Conservation (phyloP, 345 rosid genomes). For the Salix dunnii region DNA sequence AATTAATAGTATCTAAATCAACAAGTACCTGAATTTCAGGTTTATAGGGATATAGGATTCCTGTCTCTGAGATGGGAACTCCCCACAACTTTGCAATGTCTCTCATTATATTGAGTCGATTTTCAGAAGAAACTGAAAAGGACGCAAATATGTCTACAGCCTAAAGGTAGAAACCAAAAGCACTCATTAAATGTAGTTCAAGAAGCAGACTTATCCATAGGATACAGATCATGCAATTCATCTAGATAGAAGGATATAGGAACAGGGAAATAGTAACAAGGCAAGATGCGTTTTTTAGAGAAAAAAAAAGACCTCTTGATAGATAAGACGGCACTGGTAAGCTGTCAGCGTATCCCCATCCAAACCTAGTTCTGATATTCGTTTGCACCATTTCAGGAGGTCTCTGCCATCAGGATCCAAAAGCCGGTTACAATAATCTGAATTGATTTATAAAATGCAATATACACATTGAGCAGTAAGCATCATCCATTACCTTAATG, state of each 20-base stretch:
- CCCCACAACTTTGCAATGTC: slow-evolving; percentile 63
- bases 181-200: background rate
- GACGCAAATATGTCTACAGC: slow-evolving; percentile 79
- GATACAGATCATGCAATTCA: background rate
- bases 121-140: slow-evolving; percentile 48
- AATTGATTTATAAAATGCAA: background rate
- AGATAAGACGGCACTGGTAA: slow-evolving; percentile 47
- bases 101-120: slow-evolving; percentile 45
- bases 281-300: background rate
- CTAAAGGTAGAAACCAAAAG: slow-evolving; percentile 36
- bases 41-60: slow-evolving; percentile 45
- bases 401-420: slow-evolving; percentile 58
- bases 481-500: slow-evolving; percentile 49
- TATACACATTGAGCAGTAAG: background rate
- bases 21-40: slow-evolving; percentile 72
- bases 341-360: slow-evolving; percentile 36
- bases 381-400: slow-evolving; percentile 90
- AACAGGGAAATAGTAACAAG: background rate
- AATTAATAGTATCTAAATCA: slow-evolving; percentile 9
- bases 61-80: slow-evolving; percentile 43
- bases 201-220: background rate
- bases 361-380: slow-evolving; percentile 48
- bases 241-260: background rate
- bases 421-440: slow-evolving; percentile 15
- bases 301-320: slow-evolving; percentile 60